These are phyloP conservation scores for Ichthyophonus hoferi DNA, from an alignment of 208 protist genomes.

Conservation along the genomic window DNA sequence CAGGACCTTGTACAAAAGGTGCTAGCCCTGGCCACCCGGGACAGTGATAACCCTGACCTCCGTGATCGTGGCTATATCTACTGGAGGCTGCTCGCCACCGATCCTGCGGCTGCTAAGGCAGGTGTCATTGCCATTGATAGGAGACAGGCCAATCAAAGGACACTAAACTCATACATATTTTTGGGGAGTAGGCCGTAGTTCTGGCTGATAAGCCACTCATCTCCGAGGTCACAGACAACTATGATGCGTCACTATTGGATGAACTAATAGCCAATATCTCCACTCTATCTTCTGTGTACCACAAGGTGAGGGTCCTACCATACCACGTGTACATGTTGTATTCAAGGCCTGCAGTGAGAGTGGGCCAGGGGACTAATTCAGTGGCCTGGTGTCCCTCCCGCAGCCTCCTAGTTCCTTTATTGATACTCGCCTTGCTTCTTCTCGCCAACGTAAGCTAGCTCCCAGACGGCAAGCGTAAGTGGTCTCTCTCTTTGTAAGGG, in stretches of 20 bases:
- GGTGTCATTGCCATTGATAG: neutral
- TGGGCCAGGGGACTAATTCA: too few relatives aligned
- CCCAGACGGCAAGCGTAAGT: neutral
- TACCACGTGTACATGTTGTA: neutral
- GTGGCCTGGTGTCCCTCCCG: neutral
- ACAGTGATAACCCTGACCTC: conserved; percentile 90
- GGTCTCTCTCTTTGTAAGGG: too few relatives aligned
- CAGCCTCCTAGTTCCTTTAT: neutral
- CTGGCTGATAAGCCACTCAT: conserved; percentile 44
- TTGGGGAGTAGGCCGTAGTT: conserved; percentile 74
- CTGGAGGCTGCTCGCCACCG: conserved; percentile 94
- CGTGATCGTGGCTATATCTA: conserved; percentile 97
- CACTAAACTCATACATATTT: neutral
- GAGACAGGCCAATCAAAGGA: neutral
- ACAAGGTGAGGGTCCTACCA: conserved; percentile 2
- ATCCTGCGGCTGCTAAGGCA: conserved; percentile 85
- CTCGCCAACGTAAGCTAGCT: neutral
- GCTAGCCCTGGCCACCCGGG: conserved; percentile 68
- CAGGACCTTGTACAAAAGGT: conserved; percentile 76
- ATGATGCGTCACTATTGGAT: conserved; percentile 73
- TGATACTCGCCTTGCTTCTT: neutral
- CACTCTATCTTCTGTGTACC: conserved; percentile 51
- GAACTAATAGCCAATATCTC: conserved; percentile 66
- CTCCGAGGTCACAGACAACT: conserved; percentile 44
- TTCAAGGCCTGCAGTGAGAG: neutral